These are phyloP conservation scores for Scedosporium apiospermum DNA, from an alignment of 2,329 filamentous ascomycete genomes.

Conservation along the genomic window DNA sequence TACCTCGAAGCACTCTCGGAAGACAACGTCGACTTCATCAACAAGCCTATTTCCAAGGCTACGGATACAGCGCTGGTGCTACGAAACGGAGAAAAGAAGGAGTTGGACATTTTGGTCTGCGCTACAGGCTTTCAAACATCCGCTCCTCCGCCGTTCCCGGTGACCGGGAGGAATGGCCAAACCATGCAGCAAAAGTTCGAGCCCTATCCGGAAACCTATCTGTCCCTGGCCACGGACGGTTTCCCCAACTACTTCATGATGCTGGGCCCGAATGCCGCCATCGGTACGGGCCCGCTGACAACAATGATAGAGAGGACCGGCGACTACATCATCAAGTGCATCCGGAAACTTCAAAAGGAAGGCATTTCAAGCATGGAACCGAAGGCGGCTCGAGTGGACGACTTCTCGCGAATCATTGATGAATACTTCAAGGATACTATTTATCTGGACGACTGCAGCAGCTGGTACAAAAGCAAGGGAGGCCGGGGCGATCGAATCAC, in stretches of 20 bases:
- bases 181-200: slow-evolving; percentile 29
- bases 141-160: slow-evolving; percentile 21
- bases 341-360: slow-evolving; percentile 16
- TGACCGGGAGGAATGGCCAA: slow-evolving; percentile 26
- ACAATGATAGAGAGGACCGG: slow-evolving; percentile 36
- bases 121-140: slow-evolving; percentile 27
- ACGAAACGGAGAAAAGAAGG: slow-evolving; percentile 11
- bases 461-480: slow-evolving; percentile 42
- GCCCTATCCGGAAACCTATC: slow-evolving; percentile 29
- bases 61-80: slow-evolving; percentile 4
- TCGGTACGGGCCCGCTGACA: slow-evolving; percentile 36
- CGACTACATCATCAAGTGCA: slow-evolving; percentile 15
- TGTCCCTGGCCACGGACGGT: slow-evolving; percentile 32
- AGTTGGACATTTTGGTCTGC: slow-evolving; percentile 9
- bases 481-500: slow-evolving; percentile 27
- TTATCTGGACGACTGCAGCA: slow-evolving; percentile 37
- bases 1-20: slow-evolving; percentile 30
- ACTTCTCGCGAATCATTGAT: slow-evolving; percentile 36
- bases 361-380: slow-evolving; percentile 28
- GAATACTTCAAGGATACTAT: slow-evolving; percentile 39
- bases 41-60: slow-evolving; percentile 19
- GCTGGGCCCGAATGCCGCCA: slow-evolving; percentile 37
- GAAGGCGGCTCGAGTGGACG: slow-evolving; percentile 31
- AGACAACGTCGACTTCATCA: slow-evolving; percentile 32
- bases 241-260: slow-evolving; percentile 42